Conservation (phyloP, 2,329 filamentous ascomycete species). For the Onygenales sp. region DNA sequence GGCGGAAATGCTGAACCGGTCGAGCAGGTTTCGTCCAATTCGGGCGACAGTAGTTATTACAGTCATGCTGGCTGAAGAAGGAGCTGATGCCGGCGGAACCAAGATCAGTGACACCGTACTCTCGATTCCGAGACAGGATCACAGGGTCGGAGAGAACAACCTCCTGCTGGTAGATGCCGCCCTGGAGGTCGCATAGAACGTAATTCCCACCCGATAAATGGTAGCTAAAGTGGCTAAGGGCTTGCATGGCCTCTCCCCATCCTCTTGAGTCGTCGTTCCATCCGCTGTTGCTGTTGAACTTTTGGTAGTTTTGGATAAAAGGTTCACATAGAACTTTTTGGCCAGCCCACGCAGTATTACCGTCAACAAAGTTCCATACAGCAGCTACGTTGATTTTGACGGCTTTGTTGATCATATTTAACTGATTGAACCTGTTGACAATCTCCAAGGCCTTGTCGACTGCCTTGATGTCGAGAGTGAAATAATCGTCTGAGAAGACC, state of each 20-base stretch:
- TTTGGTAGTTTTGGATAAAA: slow-evolving; percentile 34
- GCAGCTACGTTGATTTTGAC: slow-evolving; percentile 29
- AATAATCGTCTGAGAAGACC: slow-evolving; percentile 26
- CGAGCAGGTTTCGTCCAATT: slow-evolving; percentile 12
- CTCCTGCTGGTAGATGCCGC: slow-evolving; percentile 28
- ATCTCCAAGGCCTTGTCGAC: slow-evolving; percentile 27
- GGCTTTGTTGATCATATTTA: slow-evolving; percentile 19
- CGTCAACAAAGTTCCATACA: slow-evolving; percentile 21
- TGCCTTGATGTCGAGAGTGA: slow-evolving; percentile 29
- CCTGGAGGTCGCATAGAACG: slow-evolving; percentile 36
- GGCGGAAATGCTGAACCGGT: neutral
- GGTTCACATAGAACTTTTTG: slow-evolving; percentile 25
- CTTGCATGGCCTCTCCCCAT: slow-evolving; percentile 33
- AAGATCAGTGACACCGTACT: slow-evolving; percentile 33
- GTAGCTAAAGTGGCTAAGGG: slow-evolving; percentile 38
- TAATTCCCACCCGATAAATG: slow-evolving; percentile 27
- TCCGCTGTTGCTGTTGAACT: slow-evolving; percentile 38
- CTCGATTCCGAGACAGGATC: slow-evolving; percentile 28
- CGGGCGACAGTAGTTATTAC: slow-evolving; percentile 23
- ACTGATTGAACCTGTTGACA: slow-evolving; percentile 28
- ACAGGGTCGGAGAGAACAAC: slow-evolving; percentile 34
- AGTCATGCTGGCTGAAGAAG: slow-evolving; percentile 31
- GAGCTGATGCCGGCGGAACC: slow-evolving; percentile 30
- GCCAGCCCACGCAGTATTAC: slow-evolving; percentile 8
- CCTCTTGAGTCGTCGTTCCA: slow-evolving; percentile 23